These are phyloP conservation scores for Harringtonia aguacate DNA, from an alignment of 2,329 filamentous ascomycete genomes.

Conservation along the genomic window DNA sequence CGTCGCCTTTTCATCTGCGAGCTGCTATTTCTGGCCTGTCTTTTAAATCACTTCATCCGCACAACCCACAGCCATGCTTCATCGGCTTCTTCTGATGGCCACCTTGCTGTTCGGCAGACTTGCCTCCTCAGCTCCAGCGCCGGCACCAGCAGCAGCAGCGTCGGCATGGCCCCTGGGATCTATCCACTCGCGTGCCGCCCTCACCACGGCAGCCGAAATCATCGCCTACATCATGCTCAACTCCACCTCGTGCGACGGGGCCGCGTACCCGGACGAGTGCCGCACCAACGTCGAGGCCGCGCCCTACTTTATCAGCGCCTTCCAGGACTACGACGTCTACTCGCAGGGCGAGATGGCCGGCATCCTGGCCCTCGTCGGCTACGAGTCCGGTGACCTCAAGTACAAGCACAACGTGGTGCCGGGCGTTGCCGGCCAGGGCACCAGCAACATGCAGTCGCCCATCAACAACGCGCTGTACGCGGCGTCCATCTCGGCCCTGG, in stretches of 20 bases:
- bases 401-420: constrained; percentile 53
- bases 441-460: constrained; percentile 40
- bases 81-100: too few relatives aligned
- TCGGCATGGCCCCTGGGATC: too few relatives aligned
- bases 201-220: constrained; percentile 20
- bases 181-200: too few relatives aligned
- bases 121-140: too few relatives aligned
- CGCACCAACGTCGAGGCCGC: constrained; percentile 53
- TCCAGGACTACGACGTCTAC: constrained; percentile 46
- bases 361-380: constrained; percentile 58
- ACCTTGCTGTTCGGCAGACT: too few relatives aligned
- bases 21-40: too few relatives aligned
- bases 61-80: too few relatives aligned
- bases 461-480: constrained; percentile 37
- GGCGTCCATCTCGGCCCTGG: constrained; percentile 27
- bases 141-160: too few relatives aligned
- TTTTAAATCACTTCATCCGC: too few relatives aligned
- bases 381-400: constrained; percentile 59
- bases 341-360: constrained; percentile 53
- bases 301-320: constrained; percentile 41
- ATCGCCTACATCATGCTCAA: constrained; percentile 46
- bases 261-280: constrained; percentile 45
- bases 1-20: too few relatives aligned
- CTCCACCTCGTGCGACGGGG: constrained; percentile 41
- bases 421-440: constrained; percentile 58